These are phyloP conservation scores for Coniochaeta prunicola DNA, from an alignment of 2,329 filamentous ascomycete genomes.

Conservation along the genomic window DNA sequence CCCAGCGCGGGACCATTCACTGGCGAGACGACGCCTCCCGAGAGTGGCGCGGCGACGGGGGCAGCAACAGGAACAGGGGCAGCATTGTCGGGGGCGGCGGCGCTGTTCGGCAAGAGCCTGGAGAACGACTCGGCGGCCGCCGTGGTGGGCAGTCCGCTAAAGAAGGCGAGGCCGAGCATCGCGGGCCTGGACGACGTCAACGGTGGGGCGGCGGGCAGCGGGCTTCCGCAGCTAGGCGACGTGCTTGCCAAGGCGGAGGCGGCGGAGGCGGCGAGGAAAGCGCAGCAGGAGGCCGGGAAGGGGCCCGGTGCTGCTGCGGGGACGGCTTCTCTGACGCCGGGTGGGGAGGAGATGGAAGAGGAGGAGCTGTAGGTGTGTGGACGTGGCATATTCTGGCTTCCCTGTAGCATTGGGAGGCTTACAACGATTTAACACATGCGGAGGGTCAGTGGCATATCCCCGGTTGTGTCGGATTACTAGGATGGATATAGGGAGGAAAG, in stretches of 20 bases:
- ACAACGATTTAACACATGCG: neutral
- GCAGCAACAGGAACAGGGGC: neutral
- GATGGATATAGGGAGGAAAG: neutral
- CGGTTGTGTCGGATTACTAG: neutral
- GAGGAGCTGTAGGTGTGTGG: slow-evolving; percentile 31
- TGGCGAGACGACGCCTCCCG: slow-evolving; percentile 32
- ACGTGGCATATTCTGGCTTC: neutral
- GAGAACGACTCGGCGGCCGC: slow-evolving; percentile 38
- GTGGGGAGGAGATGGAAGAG: slow-evolving; percentile 23
- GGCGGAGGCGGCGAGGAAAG: slow-evolving; percentile 15
- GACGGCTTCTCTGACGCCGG: slow-evolving; percentile 14
- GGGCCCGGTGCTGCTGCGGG: neutral
- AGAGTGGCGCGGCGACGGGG: slow-evolving; percentile 4
- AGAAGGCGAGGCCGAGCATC: slow-evolving; percentile 64
- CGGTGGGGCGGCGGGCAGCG: slow-evolving; percentile 14
- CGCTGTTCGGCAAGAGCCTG: slow-evolving; percentile 33
- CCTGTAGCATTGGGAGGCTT: neutral
- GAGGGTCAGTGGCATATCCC: neutral
- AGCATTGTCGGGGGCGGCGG: slow-evolving; percentile 18
- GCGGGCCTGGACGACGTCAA: slow-evolving; percentile 31
- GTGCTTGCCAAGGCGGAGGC: slow-evolving; percentile 30
- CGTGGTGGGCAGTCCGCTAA: slow-evolving; percentile 61
- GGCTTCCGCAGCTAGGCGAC: slow-evolving; percentile 33
- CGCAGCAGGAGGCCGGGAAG: neutral
- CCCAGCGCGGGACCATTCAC: slow-evolving; percentile 32